Evolutionary conservation across 108 stramenopile genomes (phyloP).

Genomic region (Fragilaria crotonensis): DNA sequence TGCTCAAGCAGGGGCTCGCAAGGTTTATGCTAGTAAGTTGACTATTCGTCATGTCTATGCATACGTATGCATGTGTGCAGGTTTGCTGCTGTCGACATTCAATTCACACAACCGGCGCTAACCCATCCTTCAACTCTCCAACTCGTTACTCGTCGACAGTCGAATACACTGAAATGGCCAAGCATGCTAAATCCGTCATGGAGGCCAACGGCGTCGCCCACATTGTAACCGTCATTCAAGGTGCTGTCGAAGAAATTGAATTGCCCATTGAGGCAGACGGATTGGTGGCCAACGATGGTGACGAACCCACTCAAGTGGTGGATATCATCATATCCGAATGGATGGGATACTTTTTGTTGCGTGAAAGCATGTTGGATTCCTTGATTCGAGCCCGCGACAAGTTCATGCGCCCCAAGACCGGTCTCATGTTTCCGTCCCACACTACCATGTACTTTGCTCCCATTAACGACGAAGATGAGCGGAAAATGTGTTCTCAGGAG

Average conservation of each 20-base stretch:
- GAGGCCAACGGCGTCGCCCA: constrained; percentile 84
- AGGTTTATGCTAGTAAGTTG: constrained; percentile 74
- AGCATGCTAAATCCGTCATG: constrained; percentile 87
- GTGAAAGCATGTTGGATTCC: constrained; percentile 96
- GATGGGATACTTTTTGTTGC: constrained; percentile 98
- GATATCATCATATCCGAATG: constrained; percentile 98
- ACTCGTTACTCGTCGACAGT: too few species aligned
- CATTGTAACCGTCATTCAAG: constrained; percentile 95
- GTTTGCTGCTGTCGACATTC: too few species aligned
- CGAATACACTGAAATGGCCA: constrained; percentile 98
- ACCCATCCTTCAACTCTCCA: constrained; percentile 8
- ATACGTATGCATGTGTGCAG: too few species aligned
- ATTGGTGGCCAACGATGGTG: constrained; percentile 38
- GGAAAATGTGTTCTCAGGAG: constrained; percentile 62
- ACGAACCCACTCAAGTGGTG: constrained; percentile 55
- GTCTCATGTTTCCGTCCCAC: constrained; percentile 94
- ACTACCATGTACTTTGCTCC: constrained; percentile 93
- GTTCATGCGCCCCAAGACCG: constrained; percentile 80
- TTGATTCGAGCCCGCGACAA: constrained; percentile 89
- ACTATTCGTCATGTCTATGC: not conserved
- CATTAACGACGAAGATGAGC: constrained; percentile 89
- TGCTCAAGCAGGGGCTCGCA: constrained; percentile 92
- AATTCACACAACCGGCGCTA: too few species aligned
- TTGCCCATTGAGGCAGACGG: constrained; percentile 72
- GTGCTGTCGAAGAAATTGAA: constrained; percentile 79